phyloP scores from a whole-genome alignment of 2,329 filamentous ascomycete species.

The Colletotrichum scovillei region DNA sequence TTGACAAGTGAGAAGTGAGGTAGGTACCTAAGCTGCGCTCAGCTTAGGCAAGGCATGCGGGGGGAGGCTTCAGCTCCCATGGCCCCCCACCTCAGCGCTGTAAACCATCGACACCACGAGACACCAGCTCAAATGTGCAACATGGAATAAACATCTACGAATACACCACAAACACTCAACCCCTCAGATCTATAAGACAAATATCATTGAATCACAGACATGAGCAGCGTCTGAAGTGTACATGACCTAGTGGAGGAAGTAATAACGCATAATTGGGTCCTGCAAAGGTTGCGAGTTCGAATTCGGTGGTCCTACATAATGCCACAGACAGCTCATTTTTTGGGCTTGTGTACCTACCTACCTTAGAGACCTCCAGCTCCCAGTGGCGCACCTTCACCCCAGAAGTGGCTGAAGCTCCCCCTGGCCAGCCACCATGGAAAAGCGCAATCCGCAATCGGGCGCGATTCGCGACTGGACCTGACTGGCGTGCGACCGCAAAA shows the following conservation, averaged over 20 bases:
- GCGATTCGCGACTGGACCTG: neutral
- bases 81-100: neutral
- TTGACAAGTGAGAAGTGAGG: neutral
- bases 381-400: slow-evolving; percentile 3
- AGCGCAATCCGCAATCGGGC: neutral
- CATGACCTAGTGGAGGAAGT: neutral
- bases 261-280: neutral
- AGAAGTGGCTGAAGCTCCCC: slow-evolving; percentile 23
- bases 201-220: neutral
- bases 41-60: neutral
- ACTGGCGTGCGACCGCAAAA: neutral
- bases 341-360: neutral
- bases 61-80: neutral
- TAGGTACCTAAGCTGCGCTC: neutral
- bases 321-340: neutral
- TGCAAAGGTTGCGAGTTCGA: neutral
- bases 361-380: neutral
- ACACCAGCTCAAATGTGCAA: neutral
- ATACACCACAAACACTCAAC: no score
- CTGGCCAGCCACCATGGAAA: no score
- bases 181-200: neutral
- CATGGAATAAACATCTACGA: neutral
- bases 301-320: neutral
- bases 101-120: neutral
- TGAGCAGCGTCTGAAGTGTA: neutral